Base-by-base conservation (phyloP, 2,329 filamentous ascomycete genomes). In the Claviceps africana region DNA sequence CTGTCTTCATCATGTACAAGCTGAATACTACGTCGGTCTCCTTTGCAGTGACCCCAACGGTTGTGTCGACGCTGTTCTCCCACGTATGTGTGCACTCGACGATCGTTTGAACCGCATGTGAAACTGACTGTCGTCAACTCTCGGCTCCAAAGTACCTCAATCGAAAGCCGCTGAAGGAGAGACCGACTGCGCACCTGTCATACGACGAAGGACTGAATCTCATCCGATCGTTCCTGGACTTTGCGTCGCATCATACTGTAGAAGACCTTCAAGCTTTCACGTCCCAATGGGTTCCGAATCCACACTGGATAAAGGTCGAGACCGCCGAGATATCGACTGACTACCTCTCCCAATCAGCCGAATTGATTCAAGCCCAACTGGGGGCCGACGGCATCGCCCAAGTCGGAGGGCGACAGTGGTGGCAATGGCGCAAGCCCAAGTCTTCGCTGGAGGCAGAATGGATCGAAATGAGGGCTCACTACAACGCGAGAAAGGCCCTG, bases 241-340 rank as follows among this genome's bases (percentile, higher is more conserved):
- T 89, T 67, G 85, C 89, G 3, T 89, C 91, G 1, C 83, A 88
- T 56, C 88, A 96, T 65, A 89, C 88, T 0, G 85, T 98, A 60
- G 93, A 98, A 68, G 89, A 97, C 57, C 70, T 97, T 31, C 93
- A 98, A 64, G 81, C 83, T 3, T 97, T 97, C 65, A 96, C 91
- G 0, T 74, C 81, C 15, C 91, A 96, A 73, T 89, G 87, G 82
- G 90, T 97, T 2, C 93, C 91, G 0, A 82, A 85, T 53, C 90
- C 93, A 1, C 79, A 82, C 59, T 97, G 90, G 90, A 83, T 96
- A 53, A 86, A 85, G 60, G 81, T 85, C 4, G 82, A 94, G 51
- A 76, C 82, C 49, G 74, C 85, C 39, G 71, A 71, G 10, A 82
- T 97, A 48, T 71, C 84, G 0, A 70, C 79, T 1, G 71, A 79